Percentiles rank a stretch among this genome's conserved stretches.
Conservation (phyloP, 768 basidiomycete genomes). For the Phaeolepiota aurea region DNA sequence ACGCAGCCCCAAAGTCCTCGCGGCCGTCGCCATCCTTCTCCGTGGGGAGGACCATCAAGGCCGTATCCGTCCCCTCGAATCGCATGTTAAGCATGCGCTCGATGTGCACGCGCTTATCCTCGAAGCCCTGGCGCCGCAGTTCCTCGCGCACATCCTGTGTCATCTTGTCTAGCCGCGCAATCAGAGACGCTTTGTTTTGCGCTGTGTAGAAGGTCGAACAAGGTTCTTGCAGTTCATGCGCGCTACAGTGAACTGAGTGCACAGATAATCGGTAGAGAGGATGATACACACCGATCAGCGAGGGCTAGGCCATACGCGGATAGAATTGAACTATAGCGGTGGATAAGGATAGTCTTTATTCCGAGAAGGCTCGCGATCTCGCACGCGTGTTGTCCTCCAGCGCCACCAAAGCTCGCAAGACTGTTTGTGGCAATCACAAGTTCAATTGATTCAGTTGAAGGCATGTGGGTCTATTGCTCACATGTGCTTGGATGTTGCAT, state of each 20-base stretch:
- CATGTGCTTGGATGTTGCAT: conserved; percentile 73
- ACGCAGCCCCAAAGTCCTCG: conserved; percentile 74
- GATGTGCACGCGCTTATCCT: conserved; percentile 55
- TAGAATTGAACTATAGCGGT: conserved; percentile 86
- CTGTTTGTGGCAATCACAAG: conserved; percentile 23
- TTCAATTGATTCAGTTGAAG: conserved; percentile 1
- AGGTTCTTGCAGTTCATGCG: conserved; percentile 85
- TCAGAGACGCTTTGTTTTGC: conserved; percentile 45
- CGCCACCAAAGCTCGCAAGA: conserved; percentile 82
- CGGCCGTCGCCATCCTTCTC: conserved; percentile 37
- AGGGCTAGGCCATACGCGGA: conserved; percentile 93
- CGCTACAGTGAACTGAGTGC: conserved; percentile 32
- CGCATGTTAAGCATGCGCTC: conserved; percentile 90
- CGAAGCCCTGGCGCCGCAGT: conserved; percentile 77
- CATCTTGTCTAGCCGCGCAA: conserved; percentile 62
- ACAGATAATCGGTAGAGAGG: background rate
- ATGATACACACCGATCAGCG: conserved; percentile 50
- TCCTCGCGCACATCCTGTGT: conserved; percentile 53
- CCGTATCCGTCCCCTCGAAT: conserved; percentile 89
- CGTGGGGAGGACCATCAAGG: conserved; percentile 73
- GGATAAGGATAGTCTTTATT: conserved; percentile 82
- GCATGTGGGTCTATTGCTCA: conserved; percentile 14
- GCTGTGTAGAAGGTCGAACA: conserved; percentile 71
- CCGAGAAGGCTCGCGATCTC: conserved; percentile 84
- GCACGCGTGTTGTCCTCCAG: conserved; percentile 89